phyloP scores from a whole-genome alignment of 2,329 filamentous ascomycete genomes.

The Hypoxylon sp. region DNA sequence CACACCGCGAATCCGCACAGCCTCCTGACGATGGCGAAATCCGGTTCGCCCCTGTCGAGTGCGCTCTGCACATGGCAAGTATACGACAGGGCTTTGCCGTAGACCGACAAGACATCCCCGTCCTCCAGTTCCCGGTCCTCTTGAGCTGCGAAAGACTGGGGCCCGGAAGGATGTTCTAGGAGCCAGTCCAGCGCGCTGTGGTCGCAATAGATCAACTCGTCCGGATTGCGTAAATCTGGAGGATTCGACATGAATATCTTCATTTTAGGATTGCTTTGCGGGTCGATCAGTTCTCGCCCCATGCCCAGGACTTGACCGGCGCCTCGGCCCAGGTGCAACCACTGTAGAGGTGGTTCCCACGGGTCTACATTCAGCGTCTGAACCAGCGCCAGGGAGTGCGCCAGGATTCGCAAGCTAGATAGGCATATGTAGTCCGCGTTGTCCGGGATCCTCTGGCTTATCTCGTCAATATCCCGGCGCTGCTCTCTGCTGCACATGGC shows the following conservation, averaged over 20 bases:
- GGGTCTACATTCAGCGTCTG: conserved; percentile 53
- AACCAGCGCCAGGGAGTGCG: conserved; percentile 54
- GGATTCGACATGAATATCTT: conserved; percentile 46
- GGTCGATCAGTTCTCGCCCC: conserved; percentile 42
- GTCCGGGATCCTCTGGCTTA: conserved; percentile 40
- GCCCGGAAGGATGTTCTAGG: conserved; percentile 49
- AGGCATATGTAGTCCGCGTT: conserved; percentile 54
- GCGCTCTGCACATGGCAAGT: conserved; percentile 51
- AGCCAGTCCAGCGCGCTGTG: conserved; percentile 52
- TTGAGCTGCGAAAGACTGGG: conserved; percentile 41
- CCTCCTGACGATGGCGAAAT: conserved; percentile 50
- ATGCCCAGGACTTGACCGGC: conserved; percentile 51
- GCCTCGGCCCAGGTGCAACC: conserved; percentile 53
- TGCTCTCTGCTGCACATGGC: conserved; percentile 54
- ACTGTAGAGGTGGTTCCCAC: conserved; percentile 56
- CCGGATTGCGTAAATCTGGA: conserved; percentile 49
- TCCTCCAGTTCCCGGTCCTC: conserved; percentile 51
- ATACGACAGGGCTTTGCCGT: conserved; percentile 52
- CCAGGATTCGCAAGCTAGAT: conserved; percentile 52
- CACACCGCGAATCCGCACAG: conserved; percentile 54
- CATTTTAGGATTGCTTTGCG: conserved; percentile 43
- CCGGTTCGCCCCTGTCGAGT: conserved; percentile 47
- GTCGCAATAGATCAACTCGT: conserved; percentile 49
- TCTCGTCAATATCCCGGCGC: conserved; percentile 51
- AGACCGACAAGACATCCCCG: conserved; percentile 45